Evolutionary conservation across 768 basidiomycete species (phyloP), one percentile per base, ranked within the genome.

Genomic region (Neoboletus brunneissimus): DNA sequence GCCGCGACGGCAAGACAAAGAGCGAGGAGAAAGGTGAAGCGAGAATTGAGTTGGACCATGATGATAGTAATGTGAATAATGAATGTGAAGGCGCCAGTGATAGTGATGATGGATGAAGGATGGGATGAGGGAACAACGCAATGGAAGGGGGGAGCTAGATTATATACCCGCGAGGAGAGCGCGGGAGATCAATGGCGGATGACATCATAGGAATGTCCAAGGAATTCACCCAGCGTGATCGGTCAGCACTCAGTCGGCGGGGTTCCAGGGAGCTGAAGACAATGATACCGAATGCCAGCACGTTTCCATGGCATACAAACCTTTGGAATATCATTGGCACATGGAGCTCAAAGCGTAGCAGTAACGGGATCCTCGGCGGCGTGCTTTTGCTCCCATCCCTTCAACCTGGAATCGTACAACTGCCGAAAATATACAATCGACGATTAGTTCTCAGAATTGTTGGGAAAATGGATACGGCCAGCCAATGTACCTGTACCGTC

Each of bases 41-140:
- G 70, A 55, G 60, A 38, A 25, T 53, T 57, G 57, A 72, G 62
- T 49, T 64, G 70, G 54, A 70, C 64, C 69, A 70, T 70, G 55
- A 48, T 48, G 57, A 56, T 70, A 58, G 62, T 64, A 20, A 67
- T 70, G 70, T 63, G 32, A 25, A 47, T 61, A 67, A 63, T 35
- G 70, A 70, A 52, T 48, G 68, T 72, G 68, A 48, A 27, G 46
- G 18, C 45, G 44, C 46, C 43, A 46, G 51, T 16, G 45, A 58
- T 67, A 56, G 55, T 59, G 50, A 55, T 61, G 60, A 42, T 20
- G 44, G 49, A 49, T 47, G 22, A 27, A 60, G 53, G 54, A 55
- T 8, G 48, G 56, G 54, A 40, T 25, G 51, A 35, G 44, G 35
- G 54, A 29, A 46, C 25, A 27, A 48, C 29, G 50, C 25, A 25